Conservation (phyloP, 2,329 filamentous ascomycete species). For the Macrophomina tecta region DNA sequence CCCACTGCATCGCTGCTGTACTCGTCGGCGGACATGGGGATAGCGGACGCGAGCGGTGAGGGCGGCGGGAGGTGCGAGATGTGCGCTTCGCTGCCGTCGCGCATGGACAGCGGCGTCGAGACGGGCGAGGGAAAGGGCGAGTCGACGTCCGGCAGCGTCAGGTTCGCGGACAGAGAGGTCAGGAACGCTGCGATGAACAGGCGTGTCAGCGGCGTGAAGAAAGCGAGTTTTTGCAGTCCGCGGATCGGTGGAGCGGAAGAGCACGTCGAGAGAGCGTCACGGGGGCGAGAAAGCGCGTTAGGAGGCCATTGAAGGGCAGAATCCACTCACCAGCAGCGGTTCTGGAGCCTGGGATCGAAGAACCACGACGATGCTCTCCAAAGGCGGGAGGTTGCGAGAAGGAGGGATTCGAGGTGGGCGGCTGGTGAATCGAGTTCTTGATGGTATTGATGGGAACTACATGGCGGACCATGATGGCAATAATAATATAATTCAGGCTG, state of each 20-base stretch:
- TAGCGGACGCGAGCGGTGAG: constrained; percentile 43
- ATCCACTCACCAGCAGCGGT: constrained; percentile 45
- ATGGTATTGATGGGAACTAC: constrained; percentile 28
- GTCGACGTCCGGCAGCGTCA: constrained; percentile 66
- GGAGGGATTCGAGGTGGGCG: constrained; percentile 13
- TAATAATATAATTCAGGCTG: constrained; percentile 5
- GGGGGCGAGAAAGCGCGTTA: background rate
- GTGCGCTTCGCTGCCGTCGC: constrained; percentile 47
- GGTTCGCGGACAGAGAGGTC: constrained; percentile 79
- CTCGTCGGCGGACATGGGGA: constrained; percentile 37
- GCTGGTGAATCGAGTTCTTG: constrained; percentile 24
- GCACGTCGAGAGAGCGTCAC: background rate
- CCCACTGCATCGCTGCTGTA: constrained; percentile 32
- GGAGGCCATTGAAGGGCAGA: constrained; percentile 4
- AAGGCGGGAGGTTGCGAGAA: constrained; percentile 19
- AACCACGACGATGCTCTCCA: constrained; percentile 25
- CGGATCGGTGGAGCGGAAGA: background rate
- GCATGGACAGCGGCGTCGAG: constrained; percentile 66
- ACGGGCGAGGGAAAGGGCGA: constrained; percentile 65
- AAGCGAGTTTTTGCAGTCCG: background rate
- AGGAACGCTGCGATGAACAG: constrained; percentile 70
- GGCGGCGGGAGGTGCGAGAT: constrained; percentile 45
- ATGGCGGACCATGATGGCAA: constrained; percentile 29
- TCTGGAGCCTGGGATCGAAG: constrained; percentile 42
- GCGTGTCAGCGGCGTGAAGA: constrained; percentile 9